These are phyloP conservation scores for Leishmania lainsoni DNA, from an alignment of 208 protist species.

Conservation along the genomic window DNA sequence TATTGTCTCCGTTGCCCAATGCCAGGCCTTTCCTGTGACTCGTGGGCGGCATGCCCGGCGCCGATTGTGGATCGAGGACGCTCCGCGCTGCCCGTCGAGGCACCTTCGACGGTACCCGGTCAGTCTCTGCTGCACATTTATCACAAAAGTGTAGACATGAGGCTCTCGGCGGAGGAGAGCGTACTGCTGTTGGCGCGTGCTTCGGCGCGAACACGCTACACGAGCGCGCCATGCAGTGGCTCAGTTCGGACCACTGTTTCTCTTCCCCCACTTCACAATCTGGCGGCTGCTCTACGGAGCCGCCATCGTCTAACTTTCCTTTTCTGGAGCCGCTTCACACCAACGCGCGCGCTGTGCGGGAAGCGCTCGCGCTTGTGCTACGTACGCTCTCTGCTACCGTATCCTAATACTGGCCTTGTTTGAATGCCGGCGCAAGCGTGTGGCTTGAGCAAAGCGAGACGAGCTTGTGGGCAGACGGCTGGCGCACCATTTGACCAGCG, in stretches of 20 bases:
- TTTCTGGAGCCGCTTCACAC: constrained; percentile 27
- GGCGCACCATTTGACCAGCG: background rate
- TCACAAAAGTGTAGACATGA: constrained; percentile 4
- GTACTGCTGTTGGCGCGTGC: background rate
- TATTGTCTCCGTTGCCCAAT: background rate
- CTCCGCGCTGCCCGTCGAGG: constrained; percentile 23
- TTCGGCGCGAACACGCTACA: background rate
- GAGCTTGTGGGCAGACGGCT: background rate
- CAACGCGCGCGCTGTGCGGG: constrained; percentile 22
- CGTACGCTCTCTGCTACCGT: constrained; percentile 19
- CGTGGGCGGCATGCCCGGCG: constrained; percentile 35
- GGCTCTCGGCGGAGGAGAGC: background rate
- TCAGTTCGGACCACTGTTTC: background rate
- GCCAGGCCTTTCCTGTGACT: background rate
- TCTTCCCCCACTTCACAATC: background rate
- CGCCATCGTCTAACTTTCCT: background rate
- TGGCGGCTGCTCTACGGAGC: background rate
- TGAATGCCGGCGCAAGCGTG: background rate
- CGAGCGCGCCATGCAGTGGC: constrained; percentile 1
- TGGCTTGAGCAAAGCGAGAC: background rate
- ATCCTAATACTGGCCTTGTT: background rate
- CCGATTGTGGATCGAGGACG: constrained; percentile 38
- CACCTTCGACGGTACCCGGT: background rate
- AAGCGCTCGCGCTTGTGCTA: constrained; percentile 21
- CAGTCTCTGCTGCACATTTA: constrained; percentile 36